Conservation (phyloP, 306 rosid genomes). For the Corylus americana region DNA sequence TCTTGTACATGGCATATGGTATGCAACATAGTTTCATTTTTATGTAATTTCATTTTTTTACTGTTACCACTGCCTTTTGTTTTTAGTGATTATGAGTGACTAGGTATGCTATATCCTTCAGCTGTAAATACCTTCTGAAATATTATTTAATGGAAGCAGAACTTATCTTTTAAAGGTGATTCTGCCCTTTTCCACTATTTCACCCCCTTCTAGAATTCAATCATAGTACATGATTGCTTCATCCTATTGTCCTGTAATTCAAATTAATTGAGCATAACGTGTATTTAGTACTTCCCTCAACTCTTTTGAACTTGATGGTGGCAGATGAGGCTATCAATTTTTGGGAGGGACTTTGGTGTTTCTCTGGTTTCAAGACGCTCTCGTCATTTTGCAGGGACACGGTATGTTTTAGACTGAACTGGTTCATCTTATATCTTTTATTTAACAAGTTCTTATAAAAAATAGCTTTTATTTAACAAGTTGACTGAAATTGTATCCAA, state of each 20-base stretch:
- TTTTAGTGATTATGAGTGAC: not conserved
- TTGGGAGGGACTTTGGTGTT: slow-evolving; percentile 88
- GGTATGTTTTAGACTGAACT: slow-evolving; percentile 42
- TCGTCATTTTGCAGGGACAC: slow-evolving; percentile 98
- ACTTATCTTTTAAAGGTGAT: not conserved
- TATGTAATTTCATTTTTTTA: not conserved
- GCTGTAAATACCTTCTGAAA: not conserved
- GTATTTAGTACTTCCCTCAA: slow-evolving; percentile 15
- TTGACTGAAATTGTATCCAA: not conserved
- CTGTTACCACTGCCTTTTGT: not conserved
- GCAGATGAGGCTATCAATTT: slow-evolving; percentile 84
- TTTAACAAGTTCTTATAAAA: not conserved
- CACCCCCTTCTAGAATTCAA: not conserved
- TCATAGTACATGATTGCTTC: not conserved
- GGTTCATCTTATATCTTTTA: not conserved
- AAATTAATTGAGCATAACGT: slow-evolving; percentile 7
- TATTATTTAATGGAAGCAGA: not conserved
- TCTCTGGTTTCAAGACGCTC: slow-evolving; percentile 90
- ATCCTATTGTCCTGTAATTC: slow-evolving; percentile 21
- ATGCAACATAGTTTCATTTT: slow-evolving; percentile 1
- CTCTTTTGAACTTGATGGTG: slow-evolving; percentile 21
- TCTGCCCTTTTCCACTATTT: not conserved
- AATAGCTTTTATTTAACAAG: no score
- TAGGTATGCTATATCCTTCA: not conserved
- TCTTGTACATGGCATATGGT: not conserved